Evolutionary conservation across 768 basidiomycete species (phyloP).

Genomic region (Cantharellus anzutake): DNA sequence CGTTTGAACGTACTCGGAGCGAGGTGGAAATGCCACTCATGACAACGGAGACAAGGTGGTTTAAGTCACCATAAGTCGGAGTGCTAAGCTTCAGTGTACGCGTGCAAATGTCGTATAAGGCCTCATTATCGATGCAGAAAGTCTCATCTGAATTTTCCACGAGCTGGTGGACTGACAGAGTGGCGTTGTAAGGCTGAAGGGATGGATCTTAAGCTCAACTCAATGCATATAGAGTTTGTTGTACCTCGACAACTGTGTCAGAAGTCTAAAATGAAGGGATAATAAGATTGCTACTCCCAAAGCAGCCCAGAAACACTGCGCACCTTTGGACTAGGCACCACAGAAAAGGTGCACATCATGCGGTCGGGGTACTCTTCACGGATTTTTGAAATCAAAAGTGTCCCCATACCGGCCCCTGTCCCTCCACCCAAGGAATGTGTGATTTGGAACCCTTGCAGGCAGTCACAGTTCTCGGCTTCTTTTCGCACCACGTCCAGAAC

Average conservation of each 20-base stretch:
- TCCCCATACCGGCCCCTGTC: constrained; percentile 99
- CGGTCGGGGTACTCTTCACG: constrained; percentile 97
- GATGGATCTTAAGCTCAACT: background rate
- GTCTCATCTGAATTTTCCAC: constrained; percentile 99
- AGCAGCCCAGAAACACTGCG: background rate
- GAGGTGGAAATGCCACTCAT: constrained; percentile 99
- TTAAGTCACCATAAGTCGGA: constrained; percentile 93
- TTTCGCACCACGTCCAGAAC: constrained; percentile 97
- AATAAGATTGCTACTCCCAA: constrained; percentile 2
- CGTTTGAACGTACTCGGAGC: constrained; percentile 34
- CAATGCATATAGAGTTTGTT: constrained; percentile 5
- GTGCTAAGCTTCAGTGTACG: constrained; percentile 89
- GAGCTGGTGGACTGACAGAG: constrained; percentile 93
- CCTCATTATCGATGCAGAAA: constrained; percentile 99
- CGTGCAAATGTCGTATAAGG: constrained; percentile 98
- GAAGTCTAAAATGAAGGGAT: constrained; percentile 31
- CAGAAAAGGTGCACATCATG: constrained; percentile 99
- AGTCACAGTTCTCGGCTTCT: constrained; percentile 95
- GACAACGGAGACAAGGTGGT: constrained; percentile 92
- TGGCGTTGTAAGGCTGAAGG: constrained; percentile 86
- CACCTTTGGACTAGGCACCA: constrained; percentile 87
- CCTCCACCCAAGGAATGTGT: constrained; percentile 98
- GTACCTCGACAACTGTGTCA: constrained; percentile 91
- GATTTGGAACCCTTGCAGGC: constrained; percentile 97
- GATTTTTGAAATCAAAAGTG: constrained; percentile 96